phyloP scores from a whole-genome alignment of 306 rosid species.

The Dryas alaskensis region DNA sequence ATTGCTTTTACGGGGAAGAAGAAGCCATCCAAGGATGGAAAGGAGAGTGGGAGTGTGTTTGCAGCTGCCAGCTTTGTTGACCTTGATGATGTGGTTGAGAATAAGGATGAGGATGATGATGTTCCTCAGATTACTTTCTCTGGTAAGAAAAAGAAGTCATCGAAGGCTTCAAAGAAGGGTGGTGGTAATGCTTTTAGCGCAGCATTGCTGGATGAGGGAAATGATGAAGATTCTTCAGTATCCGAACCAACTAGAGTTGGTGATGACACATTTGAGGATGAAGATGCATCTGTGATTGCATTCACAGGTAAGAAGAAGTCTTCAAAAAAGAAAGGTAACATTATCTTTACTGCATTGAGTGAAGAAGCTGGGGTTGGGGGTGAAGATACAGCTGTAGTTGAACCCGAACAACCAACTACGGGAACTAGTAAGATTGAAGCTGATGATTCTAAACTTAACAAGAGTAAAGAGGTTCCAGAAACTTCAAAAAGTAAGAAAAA shows the following conservation, averaged over 20 bases:
- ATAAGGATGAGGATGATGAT: slow-evolving; percentile 55
- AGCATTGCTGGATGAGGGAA: slow-evolving; percentile 47
- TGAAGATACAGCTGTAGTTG: slow-evolving; percentile 41
- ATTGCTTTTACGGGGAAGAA: slow-evolving; percentile 68
- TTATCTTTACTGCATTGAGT: slow-evolving; percentile 34
- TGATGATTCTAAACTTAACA: slow-evolving; percentile 34
- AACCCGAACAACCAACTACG: slow-evolving; percentile 39
- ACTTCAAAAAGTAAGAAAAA: slow-evolving; percentile 81
- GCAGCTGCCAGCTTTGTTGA: slow-evolving; percentile 44
- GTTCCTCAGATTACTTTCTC: slow-evolving; percentile 53
- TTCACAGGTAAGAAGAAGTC: slow-evolving; percentile 91
- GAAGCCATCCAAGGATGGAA: slow-evolving; percentile 65
- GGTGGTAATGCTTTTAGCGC: slow-evolving; percentile 34
- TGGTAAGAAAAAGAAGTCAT: slow-evolving; percentile 89
- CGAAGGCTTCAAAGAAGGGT: slow-evolving; percentile 58
- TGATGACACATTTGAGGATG: slow-evolving; percentile 45
- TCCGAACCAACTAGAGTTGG: slow-evolving; percentile 39
- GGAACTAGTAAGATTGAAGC: slow-evolving; percentile 34
- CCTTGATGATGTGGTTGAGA: slow-evolving; percentile 46
- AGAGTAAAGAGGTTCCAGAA: slow-evolving; percentile 55
- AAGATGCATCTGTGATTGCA: slow-evolving; percentile 40
- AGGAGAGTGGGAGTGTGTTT: slow-evolving; percentile 43
- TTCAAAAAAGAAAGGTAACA: slow-evolving; percentile 63
- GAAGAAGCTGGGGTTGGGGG: slow-evolving; percentile 38
- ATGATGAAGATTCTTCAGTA: slow-evolving; percentile 36